A percentile compares a stretch with the other conserved stretches of the same genome.
Conservation (phyloP, 2,329 filamentous ascomycete genomes). For the Setomelanomma holmii region DNA sequence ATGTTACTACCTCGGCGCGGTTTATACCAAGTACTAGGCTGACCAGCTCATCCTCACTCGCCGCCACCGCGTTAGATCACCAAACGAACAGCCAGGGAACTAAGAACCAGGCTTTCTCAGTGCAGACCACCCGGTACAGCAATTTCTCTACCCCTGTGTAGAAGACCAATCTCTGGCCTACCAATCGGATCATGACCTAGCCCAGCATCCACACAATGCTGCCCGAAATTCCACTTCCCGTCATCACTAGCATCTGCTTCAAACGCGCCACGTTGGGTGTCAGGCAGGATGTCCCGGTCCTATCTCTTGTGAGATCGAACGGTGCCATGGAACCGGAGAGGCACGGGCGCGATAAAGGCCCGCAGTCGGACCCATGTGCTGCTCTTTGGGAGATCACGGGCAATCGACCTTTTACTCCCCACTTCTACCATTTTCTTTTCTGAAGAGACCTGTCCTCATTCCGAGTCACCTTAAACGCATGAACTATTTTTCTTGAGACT, state of each 20-base stretch:
- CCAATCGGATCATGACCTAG: neutral
- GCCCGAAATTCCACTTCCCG: neutral
- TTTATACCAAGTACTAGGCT: no score
- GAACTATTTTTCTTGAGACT: neutral
- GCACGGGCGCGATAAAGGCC: conserved; percentile 7
- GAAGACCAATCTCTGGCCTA: neutral
- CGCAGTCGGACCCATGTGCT: conserved; percentile 4
- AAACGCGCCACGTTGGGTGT: conserved; percentile 16
- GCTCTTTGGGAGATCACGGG: conserved; percentile 12
- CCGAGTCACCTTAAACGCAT: neutral
- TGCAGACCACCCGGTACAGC: neutral
- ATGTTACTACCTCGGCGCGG: no score
- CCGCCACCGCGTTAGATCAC: neutral
- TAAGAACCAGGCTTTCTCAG: neutral
- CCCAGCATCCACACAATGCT: neutral
- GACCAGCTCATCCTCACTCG: no score
- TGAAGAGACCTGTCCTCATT: neutral
- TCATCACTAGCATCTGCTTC: conserved; percentile 3
- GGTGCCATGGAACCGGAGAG: neutral
- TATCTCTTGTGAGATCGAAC: neutral
- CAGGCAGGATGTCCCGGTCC: conserved; percentile 3
- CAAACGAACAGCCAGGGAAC: no score
- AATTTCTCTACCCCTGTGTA: neutral
- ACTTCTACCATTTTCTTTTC: neutral
- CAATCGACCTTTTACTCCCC: neutral